Evolutionary conservation across 257 asterid species (phyloP), one percentile per base, ranked within the genome.

Genomic region (Vinca minor): DNA sequence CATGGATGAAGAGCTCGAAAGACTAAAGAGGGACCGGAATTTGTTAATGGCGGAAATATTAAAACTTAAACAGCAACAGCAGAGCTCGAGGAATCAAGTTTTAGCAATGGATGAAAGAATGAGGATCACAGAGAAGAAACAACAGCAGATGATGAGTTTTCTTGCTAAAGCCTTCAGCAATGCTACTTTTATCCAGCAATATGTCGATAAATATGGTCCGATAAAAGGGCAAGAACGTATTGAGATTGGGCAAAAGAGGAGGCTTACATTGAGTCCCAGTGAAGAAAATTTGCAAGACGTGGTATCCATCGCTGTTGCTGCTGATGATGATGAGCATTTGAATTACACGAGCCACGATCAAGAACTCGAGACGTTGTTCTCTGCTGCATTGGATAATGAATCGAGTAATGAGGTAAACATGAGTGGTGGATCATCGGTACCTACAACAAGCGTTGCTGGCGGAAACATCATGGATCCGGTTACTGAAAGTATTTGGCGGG

Each of bases 201-300:
- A 72, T 52, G 5, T 77, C 54, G 87, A 77, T 29, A 72, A 74
- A 18, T 63, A 50, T 25, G 49, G 34, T 1, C 66, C 64, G 46
- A 67, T 49, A 59, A 74, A 31, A 13, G 80, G 75, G 35, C 66
- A 67, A 31, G 68, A 68, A 45, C 77, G 56, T 4, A 65, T 89
- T 3, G 89, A 71, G 42, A 76, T 86, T 53, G 97, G 97, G 41
- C 94, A 76, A 21, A 93, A 93, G 84, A 83, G 97, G 72, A 76
- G 95, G 42, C 73, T 93, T 17, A 71, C 84, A 8, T 81, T 83
- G 94, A 79, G 82, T 39, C 83, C 90, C 3, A 71, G 84, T 34
- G 74, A 42, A 3, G 94, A 82, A 63, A 73, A 77, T 31, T 50
- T 82, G 65, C 74, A 50, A 62, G 79, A 81, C 20, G 71, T n/a